These are phyloP conservation scores for Candida maris DNA, from an alignment of 805 yeast species.

Conservation along the genomic window DNA sequence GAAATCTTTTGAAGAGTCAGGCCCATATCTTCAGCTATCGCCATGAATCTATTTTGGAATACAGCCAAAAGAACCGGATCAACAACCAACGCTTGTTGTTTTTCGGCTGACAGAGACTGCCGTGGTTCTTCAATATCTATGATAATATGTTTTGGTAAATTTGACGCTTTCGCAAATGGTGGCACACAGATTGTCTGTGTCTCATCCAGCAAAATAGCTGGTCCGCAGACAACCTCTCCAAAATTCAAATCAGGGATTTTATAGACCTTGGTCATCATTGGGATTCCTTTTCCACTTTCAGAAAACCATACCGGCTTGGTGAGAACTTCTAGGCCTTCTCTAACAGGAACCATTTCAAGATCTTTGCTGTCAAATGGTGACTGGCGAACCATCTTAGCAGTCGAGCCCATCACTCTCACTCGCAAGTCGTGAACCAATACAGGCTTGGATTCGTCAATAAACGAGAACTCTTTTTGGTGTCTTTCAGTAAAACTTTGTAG, in stretches of 20 bases:
- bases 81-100: slow-evolving; percentile 30
- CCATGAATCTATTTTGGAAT: slow-evolving; percentile 43
- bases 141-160: slow-evolving; percentile 32
- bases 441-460: slow-evolving; percentile 53
- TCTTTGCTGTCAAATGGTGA: slow-evolving; percentile 13
- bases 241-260: slow-evolving; percentile 17
- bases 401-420: slow-evolving; percentile 72
- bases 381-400: slow-evolving; percentile 25
- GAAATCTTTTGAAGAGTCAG: slow-evolving; percentile 40
- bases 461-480: slow-evolving; percentile 68
- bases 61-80: slow-evolving; percentile 42
- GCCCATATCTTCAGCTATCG: slow-evolving; percentile 46
- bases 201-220: slow-evolving; percentile 32
- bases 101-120: too few relatives aligned
- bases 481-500: slow-evolving; percentile 43
- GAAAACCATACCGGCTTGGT: slow-evolving; percentile 56
- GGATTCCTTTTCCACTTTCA: slow-evolving; percentile 73
- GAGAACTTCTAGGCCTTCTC: slow-evolving; percentile 52
- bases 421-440: slow-evolving; percentile 59
- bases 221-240: slow-evolving; percentile 50
- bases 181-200: slow-evolving; percentile 35
- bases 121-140: slow-evolving; percentile 12
- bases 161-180: slow-evolving; percentile 29
- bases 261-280: slow-evolving; percentile 48
- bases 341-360: slow-evolving; percentile 65